These are phyloP conservation scores for Myxozyma mucilagina DNA, from an alignment of 805 yeast genomes.

Conservation along the genomic window DNA sequence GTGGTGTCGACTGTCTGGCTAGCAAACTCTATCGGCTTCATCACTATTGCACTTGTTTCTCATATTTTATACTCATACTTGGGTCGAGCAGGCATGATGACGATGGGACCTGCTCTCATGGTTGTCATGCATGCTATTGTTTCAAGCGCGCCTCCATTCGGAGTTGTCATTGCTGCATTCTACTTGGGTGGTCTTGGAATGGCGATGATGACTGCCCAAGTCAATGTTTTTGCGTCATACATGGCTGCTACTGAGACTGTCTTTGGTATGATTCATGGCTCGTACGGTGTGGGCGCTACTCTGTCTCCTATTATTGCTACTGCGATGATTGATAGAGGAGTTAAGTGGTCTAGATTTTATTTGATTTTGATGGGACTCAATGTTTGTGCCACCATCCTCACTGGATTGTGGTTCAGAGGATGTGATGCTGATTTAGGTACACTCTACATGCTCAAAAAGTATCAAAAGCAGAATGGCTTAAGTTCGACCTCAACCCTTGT, in stretches of 20 bases:
- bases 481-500: neutral
- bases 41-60: slow-evolving; percentile 52
- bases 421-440: slow-evolving; percentile 27
- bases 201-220: slow-evolving; percentile 52
- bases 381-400: slow-evolving; percentile 40
- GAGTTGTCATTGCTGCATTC: slow-evolving; percentile 51
- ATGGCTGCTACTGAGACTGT: slow-evolving; percentile 56
- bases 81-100: slow-evolving; percentile 46
- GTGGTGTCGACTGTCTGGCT: slow-evolving; percentile 62
- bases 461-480: neutral
- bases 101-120: slow-evolving; percentile 45
- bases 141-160: slow-evolving; percentile 52
- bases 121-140: slow-evolving; percentile 49
- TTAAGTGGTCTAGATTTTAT: slow-evolving; percentile 57
- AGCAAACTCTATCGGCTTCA: slow-evolving; percentile 57
- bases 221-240: slow-evolving; percentile 51
- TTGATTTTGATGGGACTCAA: slow-evolving; percentile 50
- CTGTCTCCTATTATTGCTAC: slow-evolving; percentile 67
- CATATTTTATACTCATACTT: slow-evolving; percentile 47
- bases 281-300: slow-evolving; percentile 73
- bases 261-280: slow-evolving; percentile 65
- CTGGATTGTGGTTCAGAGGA: slow-evolving; percentile 48
- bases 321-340: slow-evolving; percentile 50
- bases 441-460: slow-evolving; percentile 14
- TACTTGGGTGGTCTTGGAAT: slow-evolving; percentile 61